Percentiles rank a stretch among this genome's conserved stretches.
These are phyloP conservation scores for Diplodia mutila DNA, from an alignment of 2,329 filamentous ascomycete species.

Conservation along the genomic window DNA sequence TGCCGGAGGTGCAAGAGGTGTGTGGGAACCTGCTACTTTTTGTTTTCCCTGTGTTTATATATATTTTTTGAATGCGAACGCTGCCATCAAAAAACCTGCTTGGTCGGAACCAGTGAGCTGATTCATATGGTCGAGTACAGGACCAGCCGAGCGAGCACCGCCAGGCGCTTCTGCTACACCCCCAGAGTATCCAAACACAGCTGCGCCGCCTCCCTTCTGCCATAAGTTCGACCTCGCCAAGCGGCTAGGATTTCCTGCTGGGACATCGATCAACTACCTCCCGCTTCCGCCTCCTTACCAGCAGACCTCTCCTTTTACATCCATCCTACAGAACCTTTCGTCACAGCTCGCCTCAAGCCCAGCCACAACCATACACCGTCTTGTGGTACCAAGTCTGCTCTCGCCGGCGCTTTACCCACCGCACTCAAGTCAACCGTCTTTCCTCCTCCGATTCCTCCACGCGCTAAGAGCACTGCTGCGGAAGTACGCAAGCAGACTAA, in stretches of 20 bases:
- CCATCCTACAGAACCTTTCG: constrained; percentile 68
- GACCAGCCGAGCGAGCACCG: constrained; percentile 18
- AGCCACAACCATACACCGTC: constrained; percentile 70
- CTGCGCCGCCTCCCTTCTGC: constrained; percentile 47
- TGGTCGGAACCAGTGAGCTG: constrained; percentile 27
- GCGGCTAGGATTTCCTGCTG: constrained; percentile 48
- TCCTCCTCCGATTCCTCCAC: constrained; percentile 81
- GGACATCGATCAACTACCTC: constrained; percentile 49
- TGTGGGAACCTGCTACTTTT: constrained; percentile 36
- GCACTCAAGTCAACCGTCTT: constrained; percentile 68
- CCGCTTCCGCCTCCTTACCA: constrained; percentile 69
- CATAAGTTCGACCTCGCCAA: constrained; percentile 59
- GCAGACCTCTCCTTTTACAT: constrained; percentile 55
- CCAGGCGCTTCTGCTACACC: neutral
- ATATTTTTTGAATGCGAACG: constrained; percentile 24
- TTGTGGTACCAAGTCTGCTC: constrained; percentile 82
- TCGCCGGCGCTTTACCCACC: constrained; percentile 84
- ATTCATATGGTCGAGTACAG: constrained; percentile 9
- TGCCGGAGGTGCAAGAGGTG: constrained; percentile 63
- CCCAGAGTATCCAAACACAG: constrained; percentile 19
- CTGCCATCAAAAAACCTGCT: neutral
- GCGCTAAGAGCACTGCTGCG: constrained; percentile 75
- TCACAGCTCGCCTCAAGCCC: constrained; percentile 53
- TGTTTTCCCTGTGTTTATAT: constrained; percentile 23
- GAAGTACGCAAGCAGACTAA: constrained; percentile 65